A percentile compares a stretch with the other conserved stretches of the same genome.
phyloP scores from a whole-genome alignment of 2,329 filamentous ascomycete species.

The Tolypocladium tundrense region DNA sequence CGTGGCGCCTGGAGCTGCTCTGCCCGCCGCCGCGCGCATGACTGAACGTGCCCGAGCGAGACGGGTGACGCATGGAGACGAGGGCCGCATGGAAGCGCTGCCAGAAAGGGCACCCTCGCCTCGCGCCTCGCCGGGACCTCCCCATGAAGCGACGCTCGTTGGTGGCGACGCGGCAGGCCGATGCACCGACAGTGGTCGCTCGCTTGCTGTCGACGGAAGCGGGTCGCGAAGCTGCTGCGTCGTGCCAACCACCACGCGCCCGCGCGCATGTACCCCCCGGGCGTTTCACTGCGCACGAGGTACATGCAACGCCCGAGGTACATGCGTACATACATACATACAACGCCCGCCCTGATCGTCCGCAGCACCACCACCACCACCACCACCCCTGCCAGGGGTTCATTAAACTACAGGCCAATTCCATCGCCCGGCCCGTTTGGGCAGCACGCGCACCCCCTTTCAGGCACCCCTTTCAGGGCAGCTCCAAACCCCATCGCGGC shows the following conservation, averaged over 20 bases:
- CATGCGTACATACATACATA: not conserved
- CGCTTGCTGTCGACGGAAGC: no score
- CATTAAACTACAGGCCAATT: not conserved
- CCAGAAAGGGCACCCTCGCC: not conserved
- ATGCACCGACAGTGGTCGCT: no score
- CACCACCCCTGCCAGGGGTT: not conserved
- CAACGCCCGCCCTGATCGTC: no score
- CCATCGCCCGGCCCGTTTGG: not conserved
- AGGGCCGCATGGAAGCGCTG: not conserved
- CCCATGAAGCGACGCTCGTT: not conserved
- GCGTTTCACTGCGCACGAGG: not conserved
- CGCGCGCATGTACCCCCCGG: not conserved
- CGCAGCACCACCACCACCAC: not conserved
- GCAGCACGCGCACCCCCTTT: not conserved
- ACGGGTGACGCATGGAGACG: not conserved
- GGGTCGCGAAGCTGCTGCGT: no score
- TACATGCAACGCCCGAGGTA: not conserved
- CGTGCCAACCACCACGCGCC: not conserved
- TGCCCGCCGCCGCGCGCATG: not conserved
- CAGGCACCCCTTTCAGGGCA: not conserved
- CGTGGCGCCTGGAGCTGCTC: not conserved
- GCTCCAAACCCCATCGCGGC: not conserved
- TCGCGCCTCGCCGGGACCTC: not conserved
- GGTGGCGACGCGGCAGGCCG: no score
- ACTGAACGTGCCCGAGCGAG: not conserved